Evolutionary conservation across 1,284 basidiomycete genomes (phyloP), one percentile per base, ranked within the genome.

Genomic region (Tylopilus sp.): DNA sequence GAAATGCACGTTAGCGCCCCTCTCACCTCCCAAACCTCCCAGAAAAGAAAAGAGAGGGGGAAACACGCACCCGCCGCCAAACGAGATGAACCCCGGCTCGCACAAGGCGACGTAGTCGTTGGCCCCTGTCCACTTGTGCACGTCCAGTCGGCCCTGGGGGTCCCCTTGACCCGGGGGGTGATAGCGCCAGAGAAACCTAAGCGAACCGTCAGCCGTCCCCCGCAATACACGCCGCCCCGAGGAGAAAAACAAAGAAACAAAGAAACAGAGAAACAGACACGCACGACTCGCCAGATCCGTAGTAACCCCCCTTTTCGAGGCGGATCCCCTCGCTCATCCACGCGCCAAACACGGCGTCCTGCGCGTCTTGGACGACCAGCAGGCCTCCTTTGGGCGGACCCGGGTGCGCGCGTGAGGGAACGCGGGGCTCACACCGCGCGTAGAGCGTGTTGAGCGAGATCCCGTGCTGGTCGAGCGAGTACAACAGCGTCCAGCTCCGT

Each of bases 391-490:
- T 57, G 38, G 46, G 61, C 21, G 54, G 59, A 21, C 54, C 55
- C 12, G 53, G 64, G 26, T 59, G 44, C 12, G 49, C 64, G 16
- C 52, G 61, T 18, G 52, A 51, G 16, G 55, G 57, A 45, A 56
- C 54, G 4, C 63, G 64, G 2, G 68, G 66, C 19, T 79, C 82
- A 42, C 86, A 86, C 2, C 79, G 77, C 2, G 79, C 61, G 64
- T 95, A 96, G 1, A 98, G 77, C 0, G 96, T 97, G 34, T 87
- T 82, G 10, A 98, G 74, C 9, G 92, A 95, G 40, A 95, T 93
- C 0, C 96, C 96, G 56, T 98, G 91, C 65, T 97, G 94, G 61
- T 99, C 96, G 15, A 97, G 74, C 10, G 92, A 95, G 70, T 97
- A 98, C 1, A 97, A 70, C 3, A 98, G 74, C 1, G 79, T 80